Conservation (phyloP, 805 yeast genomes). For the Candida insectorum region DNA sequence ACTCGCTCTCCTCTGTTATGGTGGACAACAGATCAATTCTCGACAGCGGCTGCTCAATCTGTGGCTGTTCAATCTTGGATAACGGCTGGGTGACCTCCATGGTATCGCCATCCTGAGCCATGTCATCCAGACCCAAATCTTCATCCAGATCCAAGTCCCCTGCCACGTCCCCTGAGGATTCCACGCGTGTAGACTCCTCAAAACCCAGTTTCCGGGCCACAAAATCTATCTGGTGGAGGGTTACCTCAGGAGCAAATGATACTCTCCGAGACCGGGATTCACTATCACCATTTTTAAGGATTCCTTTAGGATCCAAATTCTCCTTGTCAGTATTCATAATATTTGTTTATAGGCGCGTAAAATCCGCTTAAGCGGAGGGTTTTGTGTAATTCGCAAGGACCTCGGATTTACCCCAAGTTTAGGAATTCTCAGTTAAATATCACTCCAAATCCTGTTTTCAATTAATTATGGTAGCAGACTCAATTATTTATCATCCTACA, state of each 20-base stretch:
- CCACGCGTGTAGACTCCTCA: neutral
- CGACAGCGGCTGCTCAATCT: too few species aligned
- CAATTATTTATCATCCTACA: constrained; percentile 72
- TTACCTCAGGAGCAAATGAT: constrained; percentile 74
- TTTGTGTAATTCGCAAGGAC: too few species aligned
- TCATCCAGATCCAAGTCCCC: too few species aligned
- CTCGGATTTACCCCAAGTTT: constrained; percentile 10
- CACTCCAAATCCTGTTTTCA: neutral
- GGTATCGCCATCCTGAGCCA: too few species aligned
- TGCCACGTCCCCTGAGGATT: neutral
- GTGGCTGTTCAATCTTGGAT: too few species aligned
- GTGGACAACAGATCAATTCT: too few species aligned
- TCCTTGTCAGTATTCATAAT: constrained; percentile 10
- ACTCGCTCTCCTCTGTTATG: neutral
- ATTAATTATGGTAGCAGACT: constrained; percentile 35
- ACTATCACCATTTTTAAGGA: constrained; percentile 1
- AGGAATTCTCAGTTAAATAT: neutral
- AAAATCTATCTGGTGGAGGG: constrained; percentile 54
- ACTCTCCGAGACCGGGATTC: constrained; percentile 39
- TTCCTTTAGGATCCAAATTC: constrained; percentile 10
- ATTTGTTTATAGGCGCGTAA: constrained; percentile 3
- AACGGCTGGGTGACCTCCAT: too few species aligned
- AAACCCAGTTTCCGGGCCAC: constrained; percentile 9
- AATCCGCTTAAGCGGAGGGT: too few species aligned
- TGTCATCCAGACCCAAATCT: too few species aligned